These are phyloP conservation scores for Monilinia fructigena DNA, from an alignment of 2,329 filamentous ascomycete species.

Conservation along the genomic window DNA sequence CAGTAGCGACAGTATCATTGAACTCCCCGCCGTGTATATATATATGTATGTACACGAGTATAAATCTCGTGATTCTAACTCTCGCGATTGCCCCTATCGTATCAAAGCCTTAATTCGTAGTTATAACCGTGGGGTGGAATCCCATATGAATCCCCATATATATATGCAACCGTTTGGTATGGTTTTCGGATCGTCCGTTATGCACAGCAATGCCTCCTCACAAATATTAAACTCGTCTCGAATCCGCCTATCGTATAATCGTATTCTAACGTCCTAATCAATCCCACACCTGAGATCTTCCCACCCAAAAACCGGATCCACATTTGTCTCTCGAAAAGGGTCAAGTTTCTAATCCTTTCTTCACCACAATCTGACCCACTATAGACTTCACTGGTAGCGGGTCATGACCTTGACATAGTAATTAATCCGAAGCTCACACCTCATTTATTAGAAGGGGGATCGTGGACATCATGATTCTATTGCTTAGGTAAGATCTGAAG, in stretches of 20 bases:
- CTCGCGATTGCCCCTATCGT: background rate
- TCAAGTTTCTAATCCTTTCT: background rate
- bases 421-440: slow-evolving; percentile 4
- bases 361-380: background rate
- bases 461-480: slow-evolving; percentile 3
- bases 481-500: background rate
- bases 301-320: slow-evolving; percentile 3
- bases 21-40: background rate
- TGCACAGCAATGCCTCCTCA: background rate
- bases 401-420: slow-evolving; percentile 1
- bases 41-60: background rate
- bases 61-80: slow-evolving; percentile 4
- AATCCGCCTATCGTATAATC: slow-evolving; percentile 6
- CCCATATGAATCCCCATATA: background rate
- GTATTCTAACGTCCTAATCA: background rate
- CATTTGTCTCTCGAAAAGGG: background rate
- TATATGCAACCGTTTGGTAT: background rate
- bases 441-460: background rate
- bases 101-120: background rate
- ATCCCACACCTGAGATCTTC: background rate
- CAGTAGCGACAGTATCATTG: background rate
- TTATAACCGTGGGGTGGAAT: background rate
- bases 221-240: background rate
- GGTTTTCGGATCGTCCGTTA: background rate
- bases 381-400: background rate